Percentiles rank a stretch among this genome's conserved stretches.
Conservation (phyloP, 1,284 basidiomycete genomes). For the Tylopilus sp. region DNA sequence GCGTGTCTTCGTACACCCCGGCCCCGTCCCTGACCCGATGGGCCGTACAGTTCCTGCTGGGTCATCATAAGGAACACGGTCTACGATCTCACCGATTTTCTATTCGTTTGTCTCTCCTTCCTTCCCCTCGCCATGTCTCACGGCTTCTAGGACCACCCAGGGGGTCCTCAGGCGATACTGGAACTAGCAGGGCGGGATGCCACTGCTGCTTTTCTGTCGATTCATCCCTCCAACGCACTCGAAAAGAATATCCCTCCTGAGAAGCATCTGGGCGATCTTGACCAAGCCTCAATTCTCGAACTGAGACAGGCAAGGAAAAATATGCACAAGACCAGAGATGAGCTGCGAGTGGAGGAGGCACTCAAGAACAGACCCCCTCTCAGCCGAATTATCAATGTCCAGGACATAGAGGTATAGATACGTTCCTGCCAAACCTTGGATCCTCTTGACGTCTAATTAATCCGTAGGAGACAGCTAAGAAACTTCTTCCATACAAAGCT, state of each 20-base stretch:
- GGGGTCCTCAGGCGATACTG: conserved; percentile 73
- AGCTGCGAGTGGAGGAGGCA: conserved; percentile 62
- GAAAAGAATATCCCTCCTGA: conserved; percentile 61
- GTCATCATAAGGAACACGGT: conserved; percentile 77
- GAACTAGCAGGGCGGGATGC: conserved; percentile 80
- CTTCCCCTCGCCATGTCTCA: conserved; percentile 1
- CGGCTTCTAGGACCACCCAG: conserved; percentile 67
- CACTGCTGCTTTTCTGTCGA: conserved; percentile 67
- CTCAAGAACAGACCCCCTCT: conserved; percentile 61
- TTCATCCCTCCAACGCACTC: conserved; percentile 71
- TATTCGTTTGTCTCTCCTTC: conserved; percentile 45
- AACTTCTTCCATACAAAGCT: conserved; percentile 68
- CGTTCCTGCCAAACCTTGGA: not conserved
- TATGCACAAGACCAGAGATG: conserved; percentile 62
- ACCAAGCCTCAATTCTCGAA: conserved; percentile 46
- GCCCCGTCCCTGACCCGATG: not conserved
- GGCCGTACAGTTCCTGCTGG: conserved; percentile 69
- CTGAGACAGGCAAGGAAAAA: conserved; percentile 41
- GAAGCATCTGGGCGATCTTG: conserved; percentile 71
- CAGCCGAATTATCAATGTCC: conserved; percentile 63
- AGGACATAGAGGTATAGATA: conserved; percentile 68
- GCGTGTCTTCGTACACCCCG: conserved; percentile 9
- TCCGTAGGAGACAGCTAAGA: conserved; percentile 54
- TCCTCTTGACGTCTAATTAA: not conserved
- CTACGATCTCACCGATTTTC: conserved; percentile 84